Base-by-base conservation (phyloP, 495 filamentous ascomycete species). In the Tuber microsphaerosporum region DNA sequence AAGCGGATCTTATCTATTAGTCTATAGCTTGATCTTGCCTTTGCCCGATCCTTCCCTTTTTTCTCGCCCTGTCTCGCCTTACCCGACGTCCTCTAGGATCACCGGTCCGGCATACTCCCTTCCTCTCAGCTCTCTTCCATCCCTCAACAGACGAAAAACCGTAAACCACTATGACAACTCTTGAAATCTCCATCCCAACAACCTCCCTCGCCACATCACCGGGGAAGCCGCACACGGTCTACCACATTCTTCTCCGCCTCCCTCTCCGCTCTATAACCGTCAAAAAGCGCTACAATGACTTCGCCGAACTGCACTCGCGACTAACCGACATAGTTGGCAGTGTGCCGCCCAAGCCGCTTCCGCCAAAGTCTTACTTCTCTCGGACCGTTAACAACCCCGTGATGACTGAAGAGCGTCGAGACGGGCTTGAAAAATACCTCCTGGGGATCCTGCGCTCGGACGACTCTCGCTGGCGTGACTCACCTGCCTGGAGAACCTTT, bases 281-380 rank as follows among this genome's bases (percentile, higher is more conserved):
- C 76, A 89, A 91, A 77, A 97, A 97, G 85, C 93, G 95, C 80
- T 99, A 97, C 88, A 94, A 91, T 73, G 96, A 98, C 83, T 98
- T 99, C 85, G 85, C 87, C 70, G 83, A 88, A 75, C 90, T 99
- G 74, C 90, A 99, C 86, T 80, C 83, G n/a, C 79, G 88, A 39
- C 89, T 99, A 14, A 86, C 86, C 79, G 84, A 87, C 75, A 86
- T 90, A 79, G 89, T 90, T 71, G 89, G 89, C 83, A 51, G 85
- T 20, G 79, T 88, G 17, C 91, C 91, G 0, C 79, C 79, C 20
- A 87, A 48, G 85, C 86, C 42, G 91, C 94, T 41, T 84, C 84
- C 16, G 85, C 93, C 2, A 19, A 98, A 97, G 84, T 90, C 92
- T 61, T 98, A 93, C 93, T 91, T 97, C 84, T 86, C 89, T 75